Percentiles rank a stretch among this genome's conserved stretches.
These are phyloP conservation scores for Whalleya microplaca DNA, from an alignment of 2,329 filamentous ascomycete species.

Conservation along the genomic window DNA sequence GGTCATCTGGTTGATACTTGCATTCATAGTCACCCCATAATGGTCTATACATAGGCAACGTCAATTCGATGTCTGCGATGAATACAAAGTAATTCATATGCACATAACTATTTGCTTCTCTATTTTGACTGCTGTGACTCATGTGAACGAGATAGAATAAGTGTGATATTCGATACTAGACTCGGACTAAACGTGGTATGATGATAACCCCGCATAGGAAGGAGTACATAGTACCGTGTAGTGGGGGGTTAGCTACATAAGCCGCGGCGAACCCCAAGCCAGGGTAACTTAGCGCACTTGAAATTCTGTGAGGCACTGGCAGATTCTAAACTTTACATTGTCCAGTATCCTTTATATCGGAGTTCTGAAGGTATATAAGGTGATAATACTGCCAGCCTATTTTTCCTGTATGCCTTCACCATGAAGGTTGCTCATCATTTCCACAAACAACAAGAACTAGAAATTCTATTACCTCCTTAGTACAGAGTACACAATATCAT, in stretches of 20 bases:
- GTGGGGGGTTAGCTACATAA: too few species aligned
- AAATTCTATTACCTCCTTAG: conserved; percentile 29
- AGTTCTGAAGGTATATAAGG: neutral
- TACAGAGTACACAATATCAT: conserved; percentile 13
- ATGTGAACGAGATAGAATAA: neutral
- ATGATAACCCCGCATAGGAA: too few species aligned
- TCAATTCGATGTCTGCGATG: conserved; percentile 13
- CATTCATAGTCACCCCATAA: conserved; percentile 22
- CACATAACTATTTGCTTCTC: neutral
- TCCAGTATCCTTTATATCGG: neutral
- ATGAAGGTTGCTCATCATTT: conserved; percentile 17
- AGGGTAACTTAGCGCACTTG: too few species aligned
- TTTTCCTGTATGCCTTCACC: conserved; percentile 6
- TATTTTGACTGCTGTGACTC: neutral
- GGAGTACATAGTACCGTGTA: too few species aligned
- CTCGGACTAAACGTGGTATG: too few species aligned
- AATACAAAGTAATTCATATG: conserved; percentile 19
- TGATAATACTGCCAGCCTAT: neutral
- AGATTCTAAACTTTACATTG: neutral
- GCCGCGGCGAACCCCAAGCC: too few species aligned
- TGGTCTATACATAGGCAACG: conserved; percentile 11
- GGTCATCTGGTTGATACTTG: conserved; percentile 12
- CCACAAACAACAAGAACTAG: conserved; percentile 12
- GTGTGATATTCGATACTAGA: neutral
- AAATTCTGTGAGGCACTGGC: neutral